phyloP scores from a whole-genome alignment of 768 basidiomycete species.

The Podaxis sp. region DNA sequence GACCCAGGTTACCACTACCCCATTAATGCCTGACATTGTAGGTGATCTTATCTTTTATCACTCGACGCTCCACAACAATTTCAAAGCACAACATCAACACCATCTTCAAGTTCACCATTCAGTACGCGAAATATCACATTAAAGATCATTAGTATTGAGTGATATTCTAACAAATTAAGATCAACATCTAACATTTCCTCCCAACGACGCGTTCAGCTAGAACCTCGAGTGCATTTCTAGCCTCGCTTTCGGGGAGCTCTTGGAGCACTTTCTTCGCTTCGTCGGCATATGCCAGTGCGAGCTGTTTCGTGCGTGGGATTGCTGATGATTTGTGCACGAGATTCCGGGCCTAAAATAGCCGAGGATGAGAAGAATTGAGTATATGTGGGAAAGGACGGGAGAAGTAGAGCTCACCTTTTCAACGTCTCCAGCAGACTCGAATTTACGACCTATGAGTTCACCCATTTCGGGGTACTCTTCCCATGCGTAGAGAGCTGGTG shows the following conservation, averaged over 20 bases:
- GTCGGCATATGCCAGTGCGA: constrained; percentile 76
- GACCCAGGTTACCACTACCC: constrained; percentile 21
- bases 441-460: constrained; percentile 80
- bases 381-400: constrained; percentile 5
- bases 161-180: not conserved
- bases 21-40: constrained; percentile 9
- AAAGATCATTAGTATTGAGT: not conserved
- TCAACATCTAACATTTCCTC: constrained; percentile 33
- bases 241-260: constrained; percentile 80
- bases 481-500: constrained; percentile 93
- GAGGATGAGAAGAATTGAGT: constrained; percentile 1
- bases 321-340: constrained; percentile 79
- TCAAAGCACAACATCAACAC: too few relatives aligned
- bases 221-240: constrained; percentile 71
- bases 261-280: constrained; percentile 75
- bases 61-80: too few relatives aligned
- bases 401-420: constrained; percentile 53
- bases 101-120: not conserved
- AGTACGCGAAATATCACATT: not conserved
- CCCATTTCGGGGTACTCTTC: constrained; percentile 91
- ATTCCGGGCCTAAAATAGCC: constrained; percentile 57
- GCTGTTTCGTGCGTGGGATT: constrained; percentile 73
- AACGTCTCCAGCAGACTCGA: constrained; percentile 81
- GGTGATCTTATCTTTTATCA: too few relatives aligned
- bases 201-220: constrained; percentile 76